A percentile compares a stretch with the other conserved stretches of the same genome.
Evolutionary conservation across 1,284 basidiomycete genomes (phyloP).

Genomic region (Boletellus deceptivus): DNA sequence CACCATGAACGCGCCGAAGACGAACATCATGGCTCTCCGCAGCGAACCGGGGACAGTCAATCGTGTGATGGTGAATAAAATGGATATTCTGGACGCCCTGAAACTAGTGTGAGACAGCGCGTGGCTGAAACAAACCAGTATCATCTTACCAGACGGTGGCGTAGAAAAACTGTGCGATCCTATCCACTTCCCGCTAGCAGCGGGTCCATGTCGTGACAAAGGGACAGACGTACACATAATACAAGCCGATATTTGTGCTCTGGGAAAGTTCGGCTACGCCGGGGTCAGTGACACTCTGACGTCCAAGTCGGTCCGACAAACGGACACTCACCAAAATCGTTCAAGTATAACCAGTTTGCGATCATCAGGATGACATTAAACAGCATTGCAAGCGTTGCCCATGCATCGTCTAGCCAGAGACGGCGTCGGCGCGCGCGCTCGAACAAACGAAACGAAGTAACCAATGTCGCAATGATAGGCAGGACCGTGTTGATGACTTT

Average conservation of each 20-base stretch:
- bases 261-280: background rate
- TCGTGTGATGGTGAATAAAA: conserved; percentile 1
- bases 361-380: background rate
- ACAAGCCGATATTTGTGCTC: background rate
- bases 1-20: background rate
- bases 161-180: conserved; percentile 4
- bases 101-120: background rate
- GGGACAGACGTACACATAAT: conserved; percentile 3
- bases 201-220: background rate
- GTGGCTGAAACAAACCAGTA: background rate
- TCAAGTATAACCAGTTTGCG: conserved; percentile 1
- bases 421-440: conserved; percentile 3
- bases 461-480: background rate
- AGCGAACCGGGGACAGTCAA: background rate
- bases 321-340: conserved; percentile 1
- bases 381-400: background rate
- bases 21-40: background rate
- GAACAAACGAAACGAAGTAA: conserved; percentile 4
- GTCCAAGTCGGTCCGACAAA: background rate
- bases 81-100: conserved; percentile 1
- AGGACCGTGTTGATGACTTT: conserved; percentile 1
- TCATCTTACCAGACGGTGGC: conserved; percentile 1
- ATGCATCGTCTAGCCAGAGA: conserved; percentile 5
- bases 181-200: background rate
- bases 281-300: background rate